Conservation (phyloP, 129 eudicot species). For the Helianthus tuberosus region DNA sequence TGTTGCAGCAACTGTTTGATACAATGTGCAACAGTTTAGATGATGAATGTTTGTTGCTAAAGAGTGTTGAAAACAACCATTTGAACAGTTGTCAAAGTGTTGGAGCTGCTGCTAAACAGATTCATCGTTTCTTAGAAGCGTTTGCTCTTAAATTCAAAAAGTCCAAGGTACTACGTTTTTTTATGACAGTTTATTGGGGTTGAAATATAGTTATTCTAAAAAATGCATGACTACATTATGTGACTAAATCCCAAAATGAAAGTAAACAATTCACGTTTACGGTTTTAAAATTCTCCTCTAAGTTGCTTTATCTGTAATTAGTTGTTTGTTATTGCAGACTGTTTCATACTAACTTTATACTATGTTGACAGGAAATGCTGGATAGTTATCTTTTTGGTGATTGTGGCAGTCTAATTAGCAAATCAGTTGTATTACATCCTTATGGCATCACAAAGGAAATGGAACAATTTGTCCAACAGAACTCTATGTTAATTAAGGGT, state of each 20-base stretch:
- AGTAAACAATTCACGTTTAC: neutral
- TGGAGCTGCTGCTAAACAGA: slow-evolving; percentile 41
- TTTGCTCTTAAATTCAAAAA: slow-evolving; percentile 53
- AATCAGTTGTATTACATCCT: slow-evolving; percentile 44
- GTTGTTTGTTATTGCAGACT: neutral
- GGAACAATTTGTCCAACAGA: slow-evolving; percentile 63
- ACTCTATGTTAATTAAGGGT: slow-evolving; percentile 51
- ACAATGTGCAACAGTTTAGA: slow-evolving; percentile 48
- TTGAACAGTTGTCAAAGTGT: slow-evolving; percentile 50
- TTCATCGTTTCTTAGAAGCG: slow-evolving; percentile 53
- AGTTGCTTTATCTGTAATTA: neutral
- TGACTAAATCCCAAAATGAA: neutral
- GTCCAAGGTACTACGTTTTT: slow-evolving; percentile 59
- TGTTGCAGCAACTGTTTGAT: slow-evolving; percentile 80
- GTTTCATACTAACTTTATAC: slow-evolving; percentile 13
- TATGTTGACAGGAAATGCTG: slow-evolving; percentile 59
- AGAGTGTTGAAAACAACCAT: slow-evolving; percentile 59
- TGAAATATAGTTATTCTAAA: neutral
- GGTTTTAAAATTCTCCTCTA: neutral
- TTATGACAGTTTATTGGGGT: neutral
- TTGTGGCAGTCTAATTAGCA: slow-evolving; percentile 33
- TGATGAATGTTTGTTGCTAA: slow-evolving; percentile 73
- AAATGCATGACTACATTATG: neutral
- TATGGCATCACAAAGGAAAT: slow-evolving; percentile 64
- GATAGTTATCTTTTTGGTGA: slow-evolving; percentile 71